Conservation (phyloP, 2,329 filamentous ascomycete species). For the Trichophyton mentagrophytes region DNA sequence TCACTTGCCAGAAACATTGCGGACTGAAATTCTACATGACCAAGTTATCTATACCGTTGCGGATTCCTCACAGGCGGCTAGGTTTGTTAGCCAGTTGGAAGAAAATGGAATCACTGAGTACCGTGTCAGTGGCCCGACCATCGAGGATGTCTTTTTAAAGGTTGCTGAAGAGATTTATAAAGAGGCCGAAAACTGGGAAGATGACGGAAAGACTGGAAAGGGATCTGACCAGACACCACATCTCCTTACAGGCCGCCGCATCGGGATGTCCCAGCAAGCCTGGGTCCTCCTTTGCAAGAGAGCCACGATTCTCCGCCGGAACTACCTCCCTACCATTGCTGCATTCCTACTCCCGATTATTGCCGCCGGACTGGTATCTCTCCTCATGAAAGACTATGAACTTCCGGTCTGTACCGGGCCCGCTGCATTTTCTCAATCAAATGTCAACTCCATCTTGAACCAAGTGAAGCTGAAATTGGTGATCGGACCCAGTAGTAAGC, state of each 20-base stretch:
- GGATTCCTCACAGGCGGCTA: conserved; percentile 56
- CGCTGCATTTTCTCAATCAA: conserved; percentile 23
- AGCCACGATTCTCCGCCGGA: conserved; percentile 61
- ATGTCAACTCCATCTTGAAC: conserved; percentile 18
- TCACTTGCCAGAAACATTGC: conserved; percentile 38
- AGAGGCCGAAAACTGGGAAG: conserved; percentile 7
- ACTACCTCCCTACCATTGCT: conserved; percentile 61
- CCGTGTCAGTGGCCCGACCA: conserved; percentile 74
- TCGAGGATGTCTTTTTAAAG: conserved; percentile 84
- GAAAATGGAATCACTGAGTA: conserved; percentile 58
- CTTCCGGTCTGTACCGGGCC: conserved; percentile 42
- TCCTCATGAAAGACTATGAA: conserved; percentile 53
- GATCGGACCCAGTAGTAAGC: conserved; percentile 24
- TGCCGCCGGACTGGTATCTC: conserved; percentile 63
- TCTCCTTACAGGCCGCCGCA: conserved; percentile 55
- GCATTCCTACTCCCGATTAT: conserved; percentile 68
- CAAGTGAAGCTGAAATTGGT: conserved; percentile 24
- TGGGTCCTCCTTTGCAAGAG: conserved; percentile 67
- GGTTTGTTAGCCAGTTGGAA: conserved; percentile 59
- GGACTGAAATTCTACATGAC: conserved; percentile 52
- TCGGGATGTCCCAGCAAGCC: conserved; percentile 58
- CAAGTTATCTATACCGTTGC: conserved; percentile 60
- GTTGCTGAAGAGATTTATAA: conserved; percentile 62
- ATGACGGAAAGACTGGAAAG: conserved; percentile 11
- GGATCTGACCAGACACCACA: conserved; percentile 16